Percentiles rank a stretch among this genome's conserved stretches.
These are phyloP conservation scores for Penicillium sp. DNA, from an alignment of 2,329 filamentous ascomycete species.

Conservation along the genomic window DNA sequence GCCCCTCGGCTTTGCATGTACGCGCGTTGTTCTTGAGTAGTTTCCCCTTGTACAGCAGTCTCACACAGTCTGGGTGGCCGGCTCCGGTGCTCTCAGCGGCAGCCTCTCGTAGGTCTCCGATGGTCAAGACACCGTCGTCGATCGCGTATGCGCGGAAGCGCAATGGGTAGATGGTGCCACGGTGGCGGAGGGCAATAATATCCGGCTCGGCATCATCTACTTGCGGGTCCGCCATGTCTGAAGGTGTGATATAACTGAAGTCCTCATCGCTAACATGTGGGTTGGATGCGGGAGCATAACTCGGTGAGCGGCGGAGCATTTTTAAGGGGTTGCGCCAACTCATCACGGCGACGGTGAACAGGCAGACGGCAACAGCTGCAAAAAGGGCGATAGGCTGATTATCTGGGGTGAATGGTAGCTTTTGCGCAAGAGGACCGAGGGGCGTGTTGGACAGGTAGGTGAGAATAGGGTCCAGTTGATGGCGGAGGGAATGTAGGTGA, in stretches of 20 bases:
- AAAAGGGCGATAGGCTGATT: conserved; percentile 24
- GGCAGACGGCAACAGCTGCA: conserved; percentile 28
- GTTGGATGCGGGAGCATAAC: conserved; percentile 25
- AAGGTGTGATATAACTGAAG: conserved; percentile 41
- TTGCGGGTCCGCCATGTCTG: conserved; percentile 33
- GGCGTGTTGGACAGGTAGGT: conserved; percentile 25
- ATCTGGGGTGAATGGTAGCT: conserved; percentile 21
- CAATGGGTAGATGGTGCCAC: conserved; percentile 42
- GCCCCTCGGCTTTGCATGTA: conserved; percentile 43
- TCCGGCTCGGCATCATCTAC: conserved; percentile 41
- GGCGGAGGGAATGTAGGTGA: conserved; percentile 34
- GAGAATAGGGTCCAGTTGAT: conserved; percentile 28
- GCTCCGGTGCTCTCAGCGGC: conserved; percentile 41
- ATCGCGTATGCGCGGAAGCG: conserved; percentile 49
- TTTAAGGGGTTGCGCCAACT: conserved; percentile 35
- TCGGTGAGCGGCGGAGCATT: conserved; percentile 35
- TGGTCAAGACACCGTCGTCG: conserved; percentile 44
- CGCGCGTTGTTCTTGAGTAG: conserved; percentile 42
- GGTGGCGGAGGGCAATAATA: conserved; percentile 45
- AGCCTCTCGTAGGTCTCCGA: conserved; percentile 41
- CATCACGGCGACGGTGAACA: conserved; percentile 34
- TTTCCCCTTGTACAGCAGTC: conserved; percentile 49
- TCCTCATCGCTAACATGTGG: conserved; percentile 40
- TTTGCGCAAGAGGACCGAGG: conserved; percentile 24
- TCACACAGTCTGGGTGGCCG: conserved; percentile 38